Conservation (phyloP, 179 eudicot genomes). For the Spergularia azorica region DNA sequence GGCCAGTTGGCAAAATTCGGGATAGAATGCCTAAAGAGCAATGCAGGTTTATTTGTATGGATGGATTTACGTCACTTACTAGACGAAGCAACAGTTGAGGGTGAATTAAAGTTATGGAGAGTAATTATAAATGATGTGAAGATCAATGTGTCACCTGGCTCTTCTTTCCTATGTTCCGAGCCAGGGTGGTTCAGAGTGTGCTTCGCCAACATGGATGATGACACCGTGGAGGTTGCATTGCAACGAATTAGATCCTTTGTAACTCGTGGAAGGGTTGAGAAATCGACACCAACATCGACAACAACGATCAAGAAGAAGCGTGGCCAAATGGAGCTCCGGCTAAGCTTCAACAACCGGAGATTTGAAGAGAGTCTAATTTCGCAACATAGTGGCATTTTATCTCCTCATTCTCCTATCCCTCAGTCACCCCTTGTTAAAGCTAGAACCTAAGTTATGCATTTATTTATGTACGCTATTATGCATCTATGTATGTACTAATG, state of each 20-base stretch:
- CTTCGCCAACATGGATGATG: slow-evolving; percentile 81
- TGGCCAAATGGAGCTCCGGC: slow-evolving; percentile 43
- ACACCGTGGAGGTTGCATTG: slow-evolving; percentile 52
- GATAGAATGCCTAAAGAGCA: slow-evolving; percentile 56
- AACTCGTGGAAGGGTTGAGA: slow-evolving; percentile 10
- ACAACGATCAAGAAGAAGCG: slow-evolving; percentile 32
- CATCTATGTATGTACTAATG: no score
- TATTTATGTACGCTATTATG: no score
- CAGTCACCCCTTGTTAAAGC: slow-evolving; percentile 65
- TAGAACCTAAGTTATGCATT: slow-evolving; percentile 24
- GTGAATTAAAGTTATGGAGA: slow-evolving; percentile 63
- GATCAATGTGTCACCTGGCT: slow-evolving; percentile 85
- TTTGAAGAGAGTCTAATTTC: slow-evolving; percentile 45
- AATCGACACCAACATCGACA: not conserved
- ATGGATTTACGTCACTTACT: slow-evolving; percentile 66
- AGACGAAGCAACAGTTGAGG: slow-evolving; percentile 42
- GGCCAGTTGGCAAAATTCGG: slow-evolving; percentile 52
- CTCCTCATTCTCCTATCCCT: slow-evolving; percentile 58
- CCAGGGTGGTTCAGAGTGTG: slow-evolving; percentile 94
- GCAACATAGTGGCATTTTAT: slow-evolving; percentile 33
- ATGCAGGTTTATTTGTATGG: slow-evolving; percentile 75
- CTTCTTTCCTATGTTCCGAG: slow-evolving; percentile 72
- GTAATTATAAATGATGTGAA: slow-evolving; percentile 63
- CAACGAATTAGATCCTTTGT: slow-evolving; percentile 56
- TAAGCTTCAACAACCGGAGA: slow-evolving; percentile 42